Evolutionary conservation across 352 stramenopile species (phyloP).

Genomic region (Globisporangium barbulae): DNA sequence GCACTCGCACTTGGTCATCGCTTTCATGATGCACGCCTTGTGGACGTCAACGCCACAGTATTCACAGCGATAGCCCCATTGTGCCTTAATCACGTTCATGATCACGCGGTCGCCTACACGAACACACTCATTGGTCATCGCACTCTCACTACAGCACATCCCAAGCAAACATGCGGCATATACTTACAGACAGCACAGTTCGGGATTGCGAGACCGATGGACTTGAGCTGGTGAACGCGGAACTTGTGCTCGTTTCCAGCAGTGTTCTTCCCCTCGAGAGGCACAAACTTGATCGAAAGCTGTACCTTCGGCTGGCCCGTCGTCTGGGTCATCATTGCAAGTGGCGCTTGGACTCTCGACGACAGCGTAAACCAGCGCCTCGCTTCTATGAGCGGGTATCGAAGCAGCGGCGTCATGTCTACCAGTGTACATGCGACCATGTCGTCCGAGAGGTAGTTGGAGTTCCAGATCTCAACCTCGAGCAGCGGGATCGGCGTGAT

Average conservation of each 20-base stretch:
- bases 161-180: neutral
- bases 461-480: slow-evolving; percentile 85
- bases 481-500: slow-evolving; percentile 83
- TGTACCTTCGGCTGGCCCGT: slow-evolving; percentile 60
- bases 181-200: slow-evolving; percentile 71
- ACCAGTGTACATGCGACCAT: slow-evolving; percentile 74
- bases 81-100: slow-evolving; percentile 73
- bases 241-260: slow-evolving; percentile 80
- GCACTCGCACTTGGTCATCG: slow-evolving; percentile 74
- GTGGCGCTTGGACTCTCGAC: slow-evolving; percentile 35
- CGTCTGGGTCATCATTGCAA: slow-evolving; percentile 41
- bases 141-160: too few relatives aligned
- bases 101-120: slow-evolving; percentile 71
- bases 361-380: slow-evolving; percentile 85
- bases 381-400: slow-evolving; percentile 62
- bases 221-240: slow-evolving; percentile 84
- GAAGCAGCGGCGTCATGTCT: slow-evolving; percentile 79
- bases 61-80: slow-evolving; percentile 85
- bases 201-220: slow-evolving; percentile 75
- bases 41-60: slow-evolving; percentile 79
- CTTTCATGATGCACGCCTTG: slow-evolving; percentile 87
- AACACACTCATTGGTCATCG: neutral
- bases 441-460: slow-evolving; percentile 80
- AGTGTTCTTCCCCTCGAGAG: slow-evolving; percentile 54
- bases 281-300: slow-evolving; percentile 76